Percentiles rank a stretch among this genome's conserved stretches.
These are phyloP conservation scores for Thalia dealbata DNA, from an alignment of 176 grass and related monocot genomes.

Conservation along the genomic window DNA sequence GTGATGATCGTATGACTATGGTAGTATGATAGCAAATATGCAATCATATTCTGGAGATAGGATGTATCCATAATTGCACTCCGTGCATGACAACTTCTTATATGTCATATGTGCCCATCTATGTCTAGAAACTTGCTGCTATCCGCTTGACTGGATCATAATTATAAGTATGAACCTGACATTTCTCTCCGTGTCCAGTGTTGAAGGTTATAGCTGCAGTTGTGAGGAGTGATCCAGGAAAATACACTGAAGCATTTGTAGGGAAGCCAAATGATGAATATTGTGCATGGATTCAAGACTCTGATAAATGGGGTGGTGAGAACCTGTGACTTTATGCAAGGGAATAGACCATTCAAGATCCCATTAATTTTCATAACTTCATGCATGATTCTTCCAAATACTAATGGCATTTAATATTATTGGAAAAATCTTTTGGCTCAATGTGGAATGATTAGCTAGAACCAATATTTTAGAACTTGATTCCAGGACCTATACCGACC, in stretches of 20 bases:
- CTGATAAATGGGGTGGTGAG: constrained; percentile 97
- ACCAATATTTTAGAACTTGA: too few species aligned
- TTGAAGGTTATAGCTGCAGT: constrained; percentile 78
- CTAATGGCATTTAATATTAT: background rate
- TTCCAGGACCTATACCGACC: too few species aligned
- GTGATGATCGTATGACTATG: too few species aligned
- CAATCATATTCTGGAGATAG: too few species aligned
- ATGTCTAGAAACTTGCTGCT: background rate
- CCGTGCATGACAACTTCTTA: too few species aligned
- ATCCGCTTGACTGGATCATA: background rate
- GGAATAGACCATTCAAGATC: background rate
- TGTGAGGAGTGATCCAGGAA: constrained; percentile 67
- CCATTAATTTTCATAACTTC: background rate
- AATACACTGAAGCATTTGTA: constrained; percentile 87
- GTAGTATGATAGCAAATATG: too few species aligned
- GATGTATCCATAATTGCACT: too few species aligned
- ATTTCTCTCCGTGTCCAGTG: background rate
- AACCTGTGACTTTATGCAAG: constrained; percentile 11
- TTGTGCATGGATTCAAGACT: constrained; percentile 89
- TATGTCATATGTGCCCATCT: too few species aligned
- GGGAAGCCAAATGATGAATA: constrained; percentile 87
- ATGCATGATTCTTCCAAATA: too few species aligned
- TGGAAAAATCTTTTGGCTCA: background rate
- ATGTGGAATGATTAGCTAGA: background rate
- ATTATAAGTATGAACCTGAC: background rate